Conservation (phyloP, 1,139 yeast genomes). For the Scheffersomyces titani region DNA sequence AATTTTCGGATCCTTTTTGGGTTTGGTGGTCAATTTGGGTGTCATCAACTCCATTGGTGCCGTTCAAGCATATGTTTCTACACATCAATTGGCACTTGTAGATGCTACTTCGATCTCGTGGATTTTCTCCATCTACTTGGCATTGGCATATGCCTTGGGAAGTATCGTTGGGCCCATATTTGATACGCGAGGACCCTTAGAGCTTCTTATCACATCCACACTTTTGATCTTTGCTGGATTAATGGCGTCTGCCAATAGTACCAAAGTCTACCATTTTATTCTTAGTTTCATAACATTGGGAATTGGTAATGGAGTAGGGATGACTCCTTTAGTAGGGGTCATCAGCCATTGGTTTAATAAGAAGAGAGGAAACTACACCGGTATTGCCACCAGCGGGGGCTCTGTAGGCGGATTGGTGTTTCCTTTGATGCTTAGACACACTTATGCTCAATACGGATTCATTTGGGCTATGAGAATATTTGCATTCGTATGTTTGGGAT, state of each 20-base stretch:
- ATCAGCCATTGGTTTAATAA: conserved; percentile 60
- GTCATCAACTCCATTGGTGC: conserved; percentile 30
- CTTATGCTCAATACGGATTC: conserved; percentile 56
- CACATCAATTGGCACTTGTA: conserved; percentile 23
- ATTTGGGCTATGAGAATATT: conserved; percentile 63
- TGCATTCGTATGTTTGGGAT: conserved; percentile 43
- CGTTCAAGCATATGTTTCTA: conserved; percentile 28
- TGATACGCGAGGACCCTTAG: conserved; percentile 49
- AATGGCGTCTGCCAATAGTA: conserved; percentile 52
- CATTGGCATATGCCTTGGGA: conserved; percentile 13
- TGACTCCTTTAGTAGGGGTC: conserved; percentile 58
- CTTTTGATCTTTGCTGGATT: conserved; percentile 47
- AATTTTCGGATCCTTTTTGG: conserved; percentile 30
- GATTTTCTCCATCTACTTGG: conserved; percentile 15
- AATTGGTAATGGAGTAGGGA: conserved; percentile 55
- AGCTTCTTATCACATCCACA: conserved; percentile 46
- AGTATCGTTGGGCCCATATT: conserved; percentile 37
- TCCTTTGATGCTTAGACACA: conserved; percentile 57
- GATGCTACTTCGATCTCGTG: conserved; percentile 4
- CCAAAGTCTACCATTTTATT: conserved; percentile 54
- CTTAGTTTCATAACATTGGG: conserved; percentile 55
- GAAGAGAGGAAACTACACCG: conserved; percentile 56
- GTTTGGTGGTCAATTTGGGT: conserved; percentile 28
- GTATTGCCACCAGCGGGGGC: conserved; percentile 64
- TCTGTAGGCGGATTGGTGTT: conserved; percentile 63